Base-by-base conservation (phyloP, 23 red algal species). In the Gracilaria caudata region DNA sequence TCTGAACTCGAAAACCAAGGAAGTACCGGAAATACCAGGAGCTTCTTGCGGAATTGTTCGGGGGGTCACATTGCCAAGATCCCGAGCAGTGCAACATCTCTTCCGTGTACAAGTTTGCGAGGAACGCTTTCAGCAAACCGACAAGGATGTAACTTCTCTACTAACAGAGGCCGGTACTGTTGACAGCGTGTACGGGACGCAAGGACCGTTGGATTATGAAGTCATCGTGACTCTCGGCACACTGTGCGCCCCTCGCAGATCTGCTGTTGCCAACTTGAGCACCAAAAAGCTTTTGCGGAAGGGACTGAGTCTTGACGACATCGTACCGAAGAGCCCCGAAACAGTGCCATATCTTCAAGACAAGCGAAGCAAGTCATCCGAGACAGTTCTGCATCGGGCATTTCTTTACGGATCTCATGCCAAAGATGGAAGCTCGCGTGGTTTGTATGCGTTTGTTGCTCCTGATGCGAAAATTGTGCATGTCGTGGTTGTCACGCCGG, bases 391-490 rank as follows among this genome's bases (percentile, higher is more conserved):
- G n/a, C 38, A 90, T 35, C 70, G 84, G 38, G 92, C 92, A 14
- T 87, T 94, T 44, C 61, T 94, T 20, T 94, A 94, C 38, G 92
- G 84, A 0, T 86, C 82, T 33, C 82, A 86, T 72, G 84, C 92
- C 2, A 16, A 64, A 35, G 92, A 94, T 47, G 92, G 82, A 41
- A 88, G 55, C 61, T 75, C 79, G 20, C 38, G 92, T 38, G 84
- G 80, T 21, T 40, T 94, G 29, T 86, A 84, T 26, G 84, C 80
- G 20, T 35, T 94, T 37, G 35, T 94, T 23, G 79, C 92, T 16
- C 92, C 92, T 25, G 78, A 70, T 14, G 84, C 86, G 6, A 83
- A 87, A 19, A 39, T 84, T 56, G 92, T 71, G 16, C 60, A 88
- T 35, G 68, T 89, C 26, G 76, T 94, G 17, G 80, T 73, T 37